These are phyloP conservation scores for Lyophyllum shimeji DNA, from an alignment of 768 basidiomycete species.

Conservation along the genomic window DNA sequence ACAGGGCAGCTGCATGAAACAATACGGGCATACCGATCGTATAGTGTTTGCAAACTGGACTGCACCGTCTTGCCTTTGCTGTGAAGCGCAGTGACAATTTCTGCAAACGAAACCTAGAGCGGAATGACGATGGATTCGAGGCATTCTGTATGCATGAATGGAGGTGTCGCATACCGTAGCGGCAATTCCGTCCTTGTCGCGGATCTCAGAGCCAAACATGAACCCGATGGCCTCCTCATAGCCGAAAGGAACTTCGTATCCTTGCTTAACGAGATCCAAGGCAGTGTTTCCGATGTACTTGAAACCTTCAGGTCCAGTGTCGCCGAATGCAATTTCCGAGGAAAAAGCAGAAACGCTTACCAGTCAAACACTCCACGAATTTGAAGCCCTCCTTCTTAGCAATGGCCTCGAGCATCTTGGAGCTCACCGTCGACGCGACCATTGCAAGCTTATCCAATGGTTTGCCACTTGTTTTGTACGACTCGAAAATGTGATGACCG, in stretches of 20 bases:
- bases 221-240: slow-evolving; percentile 94
- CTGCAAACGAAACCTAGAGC: slow-evolving; percentile 62
- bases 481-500: slow-evolving; percentile 40
- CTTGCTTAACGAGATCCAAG: slow-evolving; percentile 58
- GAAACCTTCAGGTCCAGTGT: slow-evolving; percentile 53
- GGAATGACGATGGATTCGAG: neutral
- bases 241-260: slow-evolving; percentile 75
- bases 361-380: slow-evolving; percentile 85
- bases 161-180: slow-evolving; percentile 54
- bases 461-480: slow-evolving; percentile 41
- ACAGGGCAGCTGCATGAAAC: neutral
- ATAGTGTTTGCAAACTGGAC: slow-evolving; percentile 61
- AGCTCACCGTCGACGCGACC: slow-evolving; percentile 89
- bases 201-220: slow-evolving; percentile 78
- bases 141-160: neutral
- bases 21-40: slow-evolving; percentile 46
- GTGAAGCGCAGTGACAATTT: slow-evolving; percentile 57
- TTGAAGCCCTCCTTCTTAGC: slow-evolving; percentile 76
- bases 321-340: neutral
- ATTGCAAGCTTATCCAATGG: slow-evolving; percentile 67
- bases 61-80: slow-evolving; percentile 52
- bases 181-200: slow-evolving; percentile 88
- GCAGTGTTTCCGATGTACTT: slow-evolving; percentile 90
- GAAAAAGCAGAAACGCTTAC: slow-evolving; percentile 30
- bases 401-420: slow-evolving; percentile 84